Base-by-base conservation (phyloP, 495 filamentous ascomycete species). In the Neurospora terricola region DNA sequence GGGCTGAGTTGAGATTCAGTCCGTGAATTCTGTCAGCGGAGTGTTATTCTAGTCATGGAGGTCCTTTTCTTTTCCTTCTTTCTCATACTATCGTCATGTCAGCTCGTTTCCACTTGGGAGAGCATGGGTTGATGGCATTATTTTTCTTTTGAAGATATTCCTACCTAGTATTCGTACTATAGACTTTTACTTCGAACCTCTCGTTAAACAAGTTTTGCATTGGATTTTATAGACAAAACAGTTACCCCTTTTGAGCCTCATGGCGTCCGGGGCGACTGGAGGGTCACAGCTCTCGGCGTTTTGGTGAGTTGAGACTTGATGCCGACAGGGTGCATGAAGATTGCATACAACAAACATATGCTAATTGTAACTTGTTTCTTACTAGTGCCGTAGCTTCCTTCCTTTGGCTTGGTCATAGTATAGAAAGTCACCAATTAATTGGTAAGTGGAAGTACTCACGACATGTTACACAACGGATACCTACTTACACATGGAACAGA, bases 351-450 rank as follows among this genome's bases (percentile, higher is more conserved):
- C 48, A 62, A 62, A 62, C 54, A 62, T 62, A 69, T 62, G n/a
- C 39, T 72, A 12, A 70, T 54, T 38, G 21, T 2, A 36, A 36
- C 36, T 21, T 48, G 14, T 18, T n/a, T 37, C 30, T 18, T 7
- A 34, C 34, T 40, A 85, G 85, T 75, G 82, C 84, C 73, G 80
- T 83, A 21, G 75, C 81, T 40, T 84, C 82, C 0, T 85, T 85
- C 76, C 69, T 83, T 11, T 87, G 82, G 82, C 76, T 87, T 14
- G 78, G 80, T 6, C 76, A 79, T 71, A 83, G 78, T 6, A 72
- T 86, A 21, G 81, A 87, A 70, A 81, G 80, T 40, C 83, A 87
- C 69, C 82, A 82, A n/a, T 78, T 85, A 38, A 81, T 83, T 62
- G 82, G 84, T 84, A 71, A 45, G 70, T 68, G 2, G 10, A 8